Evolutionary conservation across 768 basidiomycete genomes (phyloP), one percentile per base, ranked within the genome.

Genomic region (Sporobolomyces roseus): DNA sequence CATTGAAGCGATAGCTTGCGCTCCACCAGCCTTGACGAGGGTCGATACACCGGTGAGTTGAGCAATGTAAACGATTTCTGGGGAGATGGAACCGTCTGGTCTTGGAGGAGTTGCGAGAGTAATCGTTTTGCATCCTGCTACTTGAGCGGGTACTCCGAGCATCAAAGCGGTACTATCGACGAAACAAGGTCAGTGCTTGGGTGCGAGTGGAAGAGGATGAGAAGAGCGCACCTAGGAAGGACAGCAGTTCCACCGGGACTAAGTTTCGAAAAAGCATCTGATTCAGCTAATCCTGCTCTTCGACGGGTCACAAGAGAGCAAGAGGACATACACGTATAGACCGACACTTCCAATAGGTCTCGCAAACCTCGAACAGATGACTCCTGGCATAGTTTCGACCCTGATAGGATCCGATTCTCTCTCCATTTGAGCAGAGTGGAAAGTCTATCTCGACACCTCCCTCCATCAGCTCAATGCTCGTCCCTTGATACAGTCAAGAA

Each of bases 341-440:
- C 96, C 96, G 36, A 98, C 94, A 50, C 93, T 87, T 54, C 89
- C 87, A 75, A 99, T 93, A n/a, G 96, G 88, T 51, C 93, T 86
- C 2, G 91, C 88, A 79, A 98, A 96, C 46, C 96, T 87, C 55
- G 91, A 88, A 80, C 96, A 98, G 3, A 91, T 87, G 50, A 99
- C 93, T 14, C 96, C 96, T 10, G 96, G 93, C 91, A 92, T 97
- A 16, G 96, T 98, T 79, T 97, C 92, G 10, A 99, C 91, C 9
- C 84, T 82, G 50, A 99, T 83, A 2, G 75, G 73, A 19, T 66
- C 61, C 29, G 85, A 80, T 58, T 83, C 81, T 54, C 82, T 82
- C 69, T 87, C 85, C n/a, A 84, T 80, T 80, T 98, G 93, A 9
- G 92, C 93, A 27, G 84, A 84, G 78, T 96, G 94, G 83, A 97